Conservation (phyloP, 257 asterid species). For the Penstemon eatonii region DNA sequence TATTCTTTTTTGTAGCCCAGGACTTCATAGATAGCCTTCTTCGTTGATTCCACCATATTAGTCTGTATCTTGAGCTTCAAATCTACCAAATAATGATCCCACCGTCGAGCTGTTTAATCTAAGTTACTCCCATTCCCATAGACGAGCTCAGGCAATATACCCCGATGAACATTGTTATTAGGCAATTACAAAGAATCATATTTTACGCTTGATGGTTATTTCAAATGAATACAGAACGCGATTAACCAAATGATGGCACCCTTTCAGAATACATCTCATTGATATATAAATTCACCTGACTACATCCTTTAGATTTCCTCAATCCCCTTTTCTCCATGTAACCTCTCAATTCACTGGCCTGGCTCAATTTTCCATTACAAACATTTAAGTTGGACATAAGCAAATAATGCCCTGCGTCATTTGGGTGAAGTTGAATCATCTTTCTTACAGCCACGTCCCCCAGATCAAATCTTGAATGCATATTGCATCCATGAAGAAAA, state of each 20-base stretch:
- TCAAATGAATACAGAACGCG: neutral
- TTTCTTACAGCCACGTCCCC: slow-evolving; percentile 52
- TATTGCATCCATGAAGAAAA: slow-evolving; percentile 53
- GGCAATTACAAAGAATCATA: neutral
- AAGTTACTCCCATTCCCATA: neutral
- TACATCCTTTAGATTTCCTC: slow-evolving; percentile 46
- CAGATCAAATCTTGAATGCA: slow-evolving; percentile 50
- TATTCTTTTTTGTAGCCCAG: no score
- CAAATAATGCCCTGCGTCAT: slow-evolving; percentile 48
- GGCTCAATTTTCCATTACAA: slow-evolving; percentile 48
- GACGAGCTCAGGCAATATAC: neutral
- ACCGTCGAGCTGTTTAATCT: neutral
- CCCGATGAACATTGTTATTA: neutral
- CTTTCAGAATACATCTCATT: slow-evolving; percentile 8
- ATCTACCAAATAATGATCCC: neutral
- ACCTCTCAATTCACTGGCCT: slow-evolving; percentile 42
- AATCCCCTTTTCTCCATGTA: slow-evolving; percentile 44
- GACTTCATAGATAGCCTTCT: no score
- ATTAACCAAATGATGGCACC: slow-evolving; percentile 25
- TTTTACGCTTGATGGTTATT: neutral
- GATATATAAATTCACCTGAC: slow-evolving; percentile 30
- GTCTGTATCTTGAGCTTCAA: neutral
- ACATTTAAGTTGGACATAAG: slow-evolving; percentile 54
- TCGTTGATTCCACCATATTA: no score
- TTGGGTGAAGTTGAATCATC: slow-evolving; percentile 48